Percentiles rank a stretch among this genome's conserved stretches.
Conservation (phyloP, 371 early-diverging fungal genomes). For the Apophysomyces sp. region DNA sequence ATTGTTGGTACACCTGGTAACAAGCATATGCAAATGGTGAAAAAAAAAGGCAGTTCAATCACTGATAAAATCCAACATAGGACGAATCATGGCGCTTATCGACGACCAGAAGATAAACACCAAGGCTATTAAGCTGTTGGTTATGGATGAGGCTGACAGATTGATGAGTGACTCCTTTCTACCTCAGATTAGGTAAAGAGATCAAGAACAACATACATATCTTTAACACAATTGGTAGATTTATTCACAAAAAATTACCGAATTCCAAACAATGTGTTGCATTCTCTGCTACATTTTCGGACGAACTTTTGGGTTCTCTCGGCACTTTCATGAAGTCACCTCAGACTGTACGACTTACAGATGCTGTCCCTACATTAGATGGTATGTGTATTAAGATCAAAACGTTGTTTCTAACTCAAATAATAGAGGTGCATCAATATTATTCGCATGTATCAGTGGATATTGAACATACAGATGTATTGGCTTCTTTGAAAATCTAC, state of each 20-base stretch:
- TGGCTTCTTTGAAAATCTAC: constrained; percentile 28
- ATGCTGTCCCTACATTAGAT: constrained; percentile 56
- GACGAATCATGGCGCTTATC: constrained; percentile 84
- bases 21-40: not conserved
- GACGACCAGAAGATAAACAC: constrained; percentile 61
- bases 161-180: constrained; percentile 62
- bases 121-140: constrained; percentile 72
- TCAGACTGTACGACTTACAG: constrained; percentile 54
- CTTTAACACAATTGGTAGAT: too few relatives aligned
- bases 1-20: constrained; percentile 91
- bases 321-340: constrained; percentile 45
- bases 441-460: constrained; percentile 13
- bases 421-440: constrained; percentile 60
- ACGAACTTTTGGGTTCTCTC: constrained; percentile 39
- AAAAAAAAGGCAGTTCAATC: not conserved
- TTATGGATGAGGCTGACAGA: constrained; percentile 97
- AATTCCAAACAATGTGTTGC: constrained; percentile 55
- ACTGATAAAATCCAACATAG: constrained; percentile 6
- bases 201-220: too few relatives aligned
- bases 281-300: constrained; percentile 66
- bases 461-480: constrained; percentile 5
- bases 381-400: constrained; percentile 39
- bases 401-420: too few relatives aligned
- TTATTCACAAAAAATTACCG: constrained; percentile 27
- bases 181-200: constrained; percentile 36